Evolutionary conservation across 495 filamentous ascomycete species (phyloP).

Genomic region (Talaromyces borbonicus): DNA sequence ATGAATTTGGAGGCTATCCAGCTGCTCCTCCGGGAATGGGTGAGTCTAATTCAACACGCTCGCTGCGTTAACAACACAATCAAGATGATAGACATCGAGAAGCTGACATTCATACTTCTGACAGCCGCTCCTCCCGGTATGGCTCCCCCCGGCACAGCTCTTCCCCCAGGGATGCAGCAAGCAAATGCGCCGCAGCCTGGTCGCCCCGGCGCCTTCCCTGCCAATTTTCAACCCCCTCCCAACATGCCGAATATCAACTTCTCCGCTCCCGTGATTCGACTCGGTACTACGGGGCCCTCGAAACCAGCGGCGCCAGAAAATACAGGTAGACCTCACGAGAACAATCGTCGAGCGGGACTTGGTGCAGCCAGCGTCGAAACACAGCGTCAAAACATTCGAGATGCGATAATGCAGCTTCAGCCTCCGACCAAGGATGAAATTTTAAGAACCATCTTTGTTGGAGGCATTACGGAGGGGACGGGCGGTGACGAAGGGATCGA

Average conservation of each 20-base stretch:
- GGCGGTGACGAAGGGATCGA: conserved; percentile 78
- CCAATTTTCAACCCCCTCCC: conserved; percentile 79
- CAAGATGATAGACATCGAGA: conserved; percentile 7
- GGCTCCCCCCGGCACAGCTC: conserved; percentile 68
- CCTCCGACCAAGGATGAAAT: conserved; percentile 88
- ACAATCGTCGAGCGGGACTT: conserved; percentile 54
- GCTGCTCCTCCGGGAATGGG: conserved; percentile 82
- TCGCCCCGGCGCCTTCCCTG: conserved; percentile 68
- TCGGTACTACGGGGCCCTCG: conserved; percentile 60
- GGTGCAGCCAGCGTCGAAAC: conserved; percentile 57
- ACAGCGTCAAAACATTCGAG: conserved; percentile 58
- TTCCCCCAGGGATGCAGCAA: conserved; percentile 73
- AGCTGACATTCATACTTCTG: conserved; percentile 11
- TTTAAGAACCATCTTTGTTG: conserved; percentile 80
- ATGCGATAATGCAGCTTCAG: conserved; percentile 66
- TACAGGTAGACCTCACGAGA: conserved; percentile 38
- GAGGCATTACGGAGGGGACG: conserved; percentile 68
- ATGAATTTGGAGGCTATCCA: conserved; percentile 63
- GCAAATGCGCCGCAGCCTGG: conserved; percentile 54
- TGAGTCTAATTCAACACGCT: conserved; percentile 29
- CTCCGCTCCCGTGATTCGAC: conserved; percentile 89
- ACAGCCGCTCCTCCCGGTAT: conserved; percentile 59
- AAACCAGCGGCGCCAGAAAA: conserved; percentile 51
- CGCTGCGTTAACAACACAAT: neutral
- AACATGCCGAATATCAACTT: conserved; percentile 98